These are phyloP conservation scores for Globisporangium spinosum DNA, from an alignment of 352 stramenopile genomes.

Conservation along the genomic window DNA sequence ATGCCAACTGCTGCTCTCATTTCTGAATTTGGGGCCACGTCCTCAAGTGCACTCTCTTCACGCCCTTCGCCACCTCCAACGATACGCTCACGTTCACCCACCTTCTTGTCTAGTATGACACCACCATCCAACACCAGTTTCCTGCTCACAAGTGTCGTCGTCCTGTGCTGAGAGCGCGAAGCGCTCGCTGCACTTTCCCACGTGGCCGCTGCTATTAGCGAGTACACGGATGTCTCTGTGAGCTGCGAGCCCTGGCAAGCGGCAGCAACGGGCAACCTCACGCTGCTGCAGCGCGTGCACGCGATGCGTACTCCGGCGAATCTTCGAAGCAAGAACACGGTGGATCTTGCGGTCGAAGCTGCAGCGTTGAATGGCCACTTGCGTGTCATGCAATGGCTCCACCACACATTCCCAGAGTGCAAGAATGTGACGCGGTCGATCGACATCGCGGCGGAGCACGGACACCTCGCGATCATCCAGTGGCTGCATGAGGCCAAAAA, in stretches of 20 bases:
- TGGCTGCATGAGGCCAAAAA: constrained; percentile 5
- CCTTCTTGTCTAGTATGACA: neutral
- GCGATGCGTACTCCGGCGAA: neutral
- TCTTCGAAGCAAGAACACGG: neutral
- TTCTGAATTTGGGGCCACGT: no score
- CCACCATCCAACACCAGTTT: neutral
- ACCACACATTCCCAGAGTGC: constrained; percentile 3
- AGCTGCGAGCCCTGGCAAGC: neutral
- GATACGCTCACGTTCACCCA: no score
- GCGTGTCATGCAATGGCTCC: constrained; percentile 12
- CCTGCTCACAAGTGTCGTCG: constrained; percentile 8
- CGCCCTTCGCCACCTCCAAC: no score
- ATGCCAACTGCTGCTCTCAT: no score
- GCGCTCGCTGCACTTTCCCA: constrained; percentile 2
- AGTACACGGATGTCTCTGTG: neutral
- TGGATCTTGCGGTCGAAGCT: constrained; percentile 16
- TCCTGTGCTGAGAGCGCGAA: constrained; percentile 7
- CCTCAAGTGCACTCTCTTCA: no score
- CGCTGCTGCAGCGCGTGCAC: constrained; percentile 13
- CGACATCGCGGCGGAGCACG: constrained; percentile 8
- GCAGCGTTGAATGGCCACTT: constrained; percentile 8
- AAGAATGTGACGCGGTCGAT: constrained; percentile 13
- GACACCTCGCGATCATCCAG: constrained; percentile 11
- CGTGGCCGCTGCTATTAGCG: constrained; percentile 3
- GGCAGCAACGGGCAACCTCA: constrained; percentile 11